A percentile compares a stretch with the other conserved stretches of the same genome.
Conservation (phyloP, 2,329 filamentous ascomycete species). For the Lachnellula occidentalis region DNA sequence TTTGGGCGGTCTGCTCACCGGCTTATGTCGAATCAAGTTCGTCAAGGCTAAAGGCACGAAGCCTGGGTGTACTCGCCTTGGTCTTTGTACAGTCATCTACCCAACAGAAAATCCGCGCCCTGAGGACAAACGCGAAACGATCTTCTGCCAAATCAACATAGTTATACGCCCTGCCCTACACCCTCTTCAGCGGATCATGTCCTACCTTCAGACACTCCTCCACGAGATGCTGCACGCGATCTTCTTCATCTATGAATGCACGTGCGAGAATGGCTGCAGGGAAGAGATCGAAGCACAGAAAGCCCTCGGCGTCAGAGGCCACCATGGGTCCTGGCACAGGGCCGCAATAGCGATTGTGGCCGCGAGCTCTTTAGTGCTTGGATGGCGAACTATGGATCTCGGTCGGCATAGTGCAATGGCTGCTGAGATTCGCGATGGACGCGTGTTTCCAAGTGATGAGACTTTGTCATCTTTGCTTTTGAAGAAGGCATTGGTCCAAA, state of each 20-base stretch:
- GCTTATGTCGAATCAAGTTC: not conserved
- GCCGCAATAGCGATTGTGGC: not conserved
- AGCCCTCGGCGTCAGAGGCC: not conserved
- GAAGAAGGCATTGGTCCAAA: not conserved
- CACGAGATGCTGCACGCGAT: conserved; percentile 4
- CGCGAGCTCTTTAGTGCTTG: not conserved
- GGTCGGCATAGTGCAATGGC: not conserved
- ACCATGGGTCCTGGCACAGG: not conserved
- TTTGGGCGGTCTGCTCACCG: not conserved
- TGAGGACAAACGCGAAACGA: not conserved
- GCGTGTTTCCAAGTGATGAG: not conserved
- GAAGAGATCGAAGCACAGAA: not conserved
- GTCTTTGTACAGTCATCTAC: not conserved
- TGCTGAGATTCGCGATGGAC: not conserved
- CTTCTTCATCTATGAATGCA: not conserved
- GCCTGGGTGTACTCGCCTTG: not conserved
- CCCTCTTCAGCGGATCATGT: not conserved
- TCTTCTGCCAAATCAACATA: not conserved
- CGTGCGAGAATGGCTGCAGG: not conserved
- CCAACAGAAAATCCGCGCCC: not conserved
- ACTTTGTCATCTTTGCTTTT: not conserved
- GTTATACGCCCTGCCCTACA: not conserved
- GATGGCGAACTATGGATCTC: too few relatives aligned
- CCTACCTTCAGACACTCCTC: not conserved
- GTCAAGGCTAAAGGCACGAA: not conserved